A percentile compares a stretch with the other conserved stretches of the same genome.
These are phyloP conservation scores for Danielozyma ontarioensis DNA, from an alignment of 805 yeast species.

Conservation along the genomic window DNA sequence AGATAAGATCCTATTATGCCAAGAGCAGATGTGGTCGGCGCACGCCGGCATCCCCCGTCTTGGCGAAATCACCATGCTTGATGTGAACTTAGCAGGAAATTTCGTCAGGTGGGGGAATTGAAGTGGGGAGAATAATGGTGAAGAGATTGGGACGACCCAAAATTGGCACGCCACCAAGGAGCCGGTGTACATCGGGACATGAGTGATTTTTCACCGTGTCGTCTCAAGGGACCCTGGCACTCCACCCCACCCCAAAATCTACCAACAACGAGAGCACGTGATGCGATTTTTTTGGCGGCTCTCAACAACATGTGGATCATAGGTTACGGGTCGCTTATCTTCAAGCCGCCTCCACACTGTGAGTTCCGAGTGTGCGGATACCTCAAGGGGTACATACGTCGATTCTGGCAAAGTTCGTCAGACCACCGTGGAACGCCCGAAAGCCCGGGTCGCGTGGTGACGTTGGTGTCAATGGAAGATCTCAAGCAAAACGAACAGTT, in stretches of 20 bases:
- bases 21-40: too few relatives aligned
- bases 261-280: too few relatives aligned
- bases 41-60: too few relatives aligned
- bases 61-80: too few relatives aligned
- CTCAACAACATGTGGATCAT: constrained; percentile 62
- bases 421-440: constrained; percentile 90
- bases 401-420: constrained; percentile 88
- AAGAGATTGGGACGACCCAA: neutral
- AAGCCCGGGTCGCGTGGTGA: constrained; percentile 85
- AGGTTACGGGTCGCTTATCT: constrained; percentile 86
- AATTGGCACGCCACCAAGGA: neutral
- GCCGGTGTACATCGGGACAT: too few relatives aligned
- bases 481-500: constrained; percentile 38
- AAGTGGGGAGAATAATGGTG: too few relatives aligned
- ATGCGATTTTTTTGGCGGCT: neutral
- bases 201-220: too few relatives aligned
- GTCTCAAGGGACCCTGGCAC: too few relatives aligned
- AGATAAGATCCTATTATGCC: too few relatives aligned
- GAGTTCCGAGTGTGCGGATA: constrained; percentile 64
- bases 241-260: too few relatives aligned
- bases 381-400: constrained; percentile 66
- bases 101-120: too few relatives aligned
- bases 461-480: constrained; percentile 60
- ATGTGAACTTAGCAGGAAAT: too few relatives aligned
- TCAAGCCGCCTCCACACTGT: constrained; percentile 81